phyloP scores from a whole-genome alignment of 2,329 filamentous ascomycete species.

The Ophiostoma ulmi region DNA sequence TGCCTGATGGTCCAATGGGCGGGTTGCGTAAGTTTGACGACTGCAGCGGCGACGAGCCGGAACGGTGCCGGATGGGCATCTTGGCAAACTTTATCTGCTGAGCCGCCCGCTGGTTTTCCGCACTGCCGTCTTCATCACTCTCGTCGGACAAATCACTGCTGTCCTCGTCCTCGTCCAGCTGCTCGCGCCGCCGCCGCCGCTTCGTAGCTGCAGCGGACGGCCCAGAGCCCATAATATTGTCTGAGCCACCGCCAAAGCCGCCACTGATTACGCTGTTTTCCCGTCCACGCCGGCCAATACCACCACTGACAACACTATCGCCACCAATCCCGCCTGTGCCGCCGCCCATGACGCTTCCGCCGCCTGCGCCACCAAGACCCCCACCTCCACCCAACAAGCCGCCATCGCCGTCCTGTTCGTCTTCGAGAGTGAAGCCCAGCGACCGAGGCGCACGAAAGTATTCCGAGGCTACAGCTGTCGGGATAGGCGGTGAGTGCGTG shows the following conservation, averaged over 20 bases:
- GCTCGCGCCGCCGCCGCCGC: slow-evolving; percentile 61
- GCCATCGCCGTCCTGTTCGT: slow-evolving; percentile 66
- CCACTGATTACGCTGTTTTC: slow-evolving; percentile 10
- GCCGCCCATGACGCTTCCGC: slow-evolving; percentile 20
- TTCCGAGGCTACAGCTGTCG: slow-evolving; percentile 73
- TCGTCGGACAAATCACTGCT: slow-evolving; percentile 82
- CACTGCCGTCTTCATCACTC: slow-evolving; percentile 49
- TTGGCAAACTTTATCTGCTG: slow-evolving; percentile 95
- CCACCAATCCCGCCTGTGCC: not conserved
- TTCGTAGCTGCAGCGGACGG: slow-evolving; percentile 63
- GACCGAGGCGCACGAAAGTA: slow-evolving; percentile 72
- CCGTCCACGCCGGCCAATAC: not conserved
- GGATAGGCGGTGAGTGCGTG: slow-evolving; percentile 80
- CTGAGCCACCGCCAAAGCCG: not conserved
- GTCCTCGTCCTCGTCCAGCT: slow-evolving; percentile 79
- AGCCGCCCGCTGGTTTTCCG: slow-evolving; percentile 52
- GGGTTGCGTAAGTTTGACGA: slow-evolving; percentile 57
- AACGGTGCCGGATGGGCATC: slow-evolving; percentile 81
- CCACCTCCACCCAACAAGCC: slow-evolving; percentile 55
- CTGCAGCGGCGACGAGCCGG: slow-evolving; percentile 82
- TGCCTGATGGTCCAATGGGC: slow-evolving; percentile 37
- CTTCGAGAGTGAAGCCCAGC: slow-evolving; percentile 59
- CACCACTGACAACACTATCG: slow-evolving; percentile 46
- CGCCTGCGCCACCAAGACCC: not conserved
- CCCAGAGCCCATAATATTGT: slow-evolving; percentile 35